phyloP scores from a whole-genome alignment of 768 basidiomycete species.

The Pleurotus eryngii region DNA sequence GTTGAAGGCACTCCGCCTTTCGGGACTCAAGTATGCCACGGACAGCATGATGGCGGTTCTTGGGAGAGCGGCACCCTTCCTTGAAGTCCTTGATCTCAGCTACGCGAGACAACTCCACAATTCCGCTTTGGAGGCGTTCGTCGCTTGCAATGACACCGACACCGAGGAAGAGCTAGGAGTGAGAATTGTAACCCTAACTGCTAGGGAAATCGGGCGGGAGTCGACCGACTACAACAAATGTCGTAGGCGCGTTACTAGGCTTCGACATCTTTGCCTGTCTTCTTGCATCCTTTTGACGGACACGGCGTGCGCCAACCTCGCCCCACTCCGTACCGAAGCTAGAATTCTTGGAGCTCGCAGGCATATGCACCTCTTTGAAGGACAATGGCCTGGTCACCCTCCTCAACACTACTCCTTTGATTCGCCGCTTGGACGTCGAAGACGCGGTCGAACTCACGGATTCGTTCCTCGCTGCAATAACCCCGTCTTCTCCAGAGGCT shows the following conservation, averaged over 20 bases:
- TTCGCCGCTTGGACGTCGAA: slow-evolving; percentile 83
- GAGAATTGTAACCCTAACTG: slow-evolving; percentile 48
- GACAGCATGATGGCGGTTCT: slow-evolving; percentile 63
- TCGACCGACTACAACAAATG: slow-evolving; percentile 44
- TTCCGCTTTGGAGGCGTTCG: slow-evolving; percentile 70
- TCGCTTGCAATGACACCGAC: slow-evolving; percentile 46
- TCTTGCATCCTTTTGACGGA: slow-evolving; percentile 71
- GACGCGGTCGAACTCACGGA: slow-evolving; percentile 76
- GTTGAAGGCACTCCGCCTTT: slow-evolving; percentile 63
- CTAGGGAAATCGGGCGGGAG: slow-evolving; percentile 66
- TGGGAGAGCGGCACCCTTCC: slow-evolving; percentile 63
- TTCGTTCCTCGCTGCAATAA: slow-evolving; percentile 61
- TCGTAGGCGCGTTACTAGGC: slow-evolving; percentile 59
- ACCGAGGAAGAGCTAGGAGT: slow-evolving; percentile 27
- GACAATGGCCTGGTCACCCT: slow-evolving; percentile 75
- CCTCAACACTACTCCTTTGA: slow-evolving; percentile 62
- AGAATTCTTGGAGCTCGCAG: slow-evolving; percentile 76
- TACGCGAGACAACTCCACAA: slow-evolving; percentile 71
- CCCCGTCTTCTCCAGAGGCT: slow-evolving; percentile 33
- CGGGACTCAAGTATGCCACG: slow-evolving; percentile 59
- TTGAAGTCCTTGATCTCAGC: slow-evolving; percentile 81
- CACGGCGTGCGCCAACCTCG: slow-evolving; percentile 68
- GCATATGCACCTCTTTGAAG: slow-evolving; percentile 64
- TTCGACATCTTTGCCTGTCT: slow-evolving; percentile 75
- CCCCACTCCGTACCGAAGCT: slow-evolving; percentile 69